Evolutionary conservation across 306 rosid genomes (phyloP).

Genomic region (Prunus campanulata): DNA sequence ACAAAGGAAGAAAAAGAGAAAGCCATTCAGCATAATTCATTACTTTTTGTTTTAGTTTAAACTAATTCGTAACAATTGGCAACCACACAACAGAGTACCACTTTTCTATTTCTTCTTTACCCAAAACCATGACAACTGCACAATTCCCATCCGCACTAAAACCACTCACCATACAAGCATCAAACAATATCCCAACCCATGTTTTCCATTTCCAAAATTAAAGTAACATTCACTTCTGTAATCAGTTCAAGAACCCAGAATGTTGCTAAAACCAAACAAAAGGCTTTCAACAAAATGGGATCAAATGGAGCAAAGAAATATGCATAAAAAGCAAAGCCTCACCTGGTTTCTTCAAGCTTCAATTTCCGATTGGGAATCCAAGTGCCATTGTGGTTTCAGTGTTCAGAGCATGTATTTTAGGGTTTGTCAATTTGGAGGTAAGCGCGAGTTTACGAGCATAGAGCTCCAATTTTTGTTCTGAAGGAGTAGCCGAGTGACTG

Average conservation of each 20-base stretch:
- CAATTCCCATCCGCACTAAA: not conserved
- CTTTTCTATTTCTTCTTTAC: not conserved
- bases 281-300: not conserved
- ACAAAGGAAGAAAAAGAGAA: not conserved
- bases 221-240: not conserved
- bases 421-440: not conserved
- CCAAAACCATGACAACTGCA: no score
- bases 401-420: not conserved
- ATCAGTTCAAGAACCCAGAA: not conserved
- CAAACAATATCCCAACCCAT: not conserved
- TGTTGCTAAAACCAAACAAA: not conserved
- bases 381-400: not conserved
- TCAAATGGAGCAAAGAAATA: not conserved
- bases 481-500: not conserved
- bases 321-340: not conserved
- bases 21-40: not conserved
- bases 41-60: not conserved
- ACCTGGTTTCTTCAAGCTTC: slow-evolving; percentile 5
- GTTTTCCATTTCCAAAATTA: no score
- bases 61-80: not conserved
- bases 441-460: not conserved
- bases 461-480: not conserved
- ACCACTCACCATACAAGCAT: not conserved
- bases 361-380: not conserved
- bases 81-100: not conserved